phyloP scores from a whole-genome alignment of 495 filamentous ascomycete genomes.

The Daldinia bambusicola region DNA sequence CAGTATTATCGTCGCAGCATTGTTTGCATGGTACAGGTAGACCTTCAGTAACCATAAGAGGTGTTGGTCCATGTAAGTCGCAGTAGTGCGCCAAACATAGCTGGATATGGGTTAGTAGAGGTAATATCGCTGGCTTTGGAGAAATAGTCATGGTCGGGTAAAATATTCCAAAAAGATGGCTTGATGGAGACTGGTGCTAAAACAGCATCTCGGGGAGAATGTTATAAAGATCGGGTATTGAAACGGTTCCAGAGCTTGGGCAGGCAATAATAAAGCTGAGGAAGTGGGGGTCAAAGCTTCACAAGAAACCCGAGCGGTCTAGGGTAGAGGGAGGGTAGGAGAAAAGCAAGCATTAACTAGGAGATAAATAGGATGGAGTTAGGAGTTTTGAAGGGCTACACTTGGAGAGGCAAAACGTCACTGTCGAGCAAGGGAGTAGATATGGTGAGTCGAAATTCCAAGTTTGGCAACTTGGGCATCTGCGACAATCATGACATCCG shows the following conservation, averaged over 20 bases:
- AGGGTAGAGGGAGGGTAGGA: slow-evolving; percentile 22
- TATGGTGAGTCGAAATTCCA: slow-evolving; percentile 30
- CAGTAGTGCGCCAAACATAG: slow-evolving; percentile 96
- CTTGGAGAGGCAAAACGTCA: slow-evolving; percentile 37
- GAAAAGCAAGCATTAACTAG: slow-evolving; percentile 22
- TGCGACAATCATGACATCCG: slow-evolving; percentile 33
- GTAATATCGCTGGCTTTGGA: slow-evolving; percentile 42
- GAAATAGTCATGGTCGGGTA: slow-evolving; percentile 40
- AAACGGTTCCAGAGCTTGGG: slow-evolving; percentile 14
- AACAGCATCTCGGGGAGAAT: slow-evolving; percentile 17
- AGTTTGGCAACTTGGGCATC: slow-evolving; percentile 36
- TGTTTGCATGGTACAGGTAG: slow-evolving; percentile 79
- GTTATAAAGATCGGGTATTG: slow-evolving; percentile 11
- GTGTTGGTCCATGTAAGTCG: slow-evolving; percentile 93
- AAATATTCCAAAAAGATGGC: slow-evolving; percentile 6
- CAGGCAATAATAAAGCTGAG: slow-evolving; percentile 24
- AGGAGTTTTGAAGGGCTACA: slow-evolving; percentile 28
- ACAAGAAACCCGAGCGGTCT: slow-evolving; percentile 23
- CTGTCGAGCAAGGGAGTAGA: slow-evolving; percentile 39
- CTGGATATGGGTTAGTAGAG: slow-evolving; percentile 65
- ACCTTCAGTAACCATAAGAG: slow-evolving; percentile 93
- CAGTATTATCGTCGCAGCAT: slow-evolving; percentile 67
- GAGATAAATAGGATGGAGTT: slow-evolving; percentile 35
- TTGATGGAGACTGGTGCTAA: slow-evolving; percentile 32
- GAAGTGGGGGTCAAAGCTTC: slow-evolving; percentile 28